A percentile compares a stretch with the other conserved stretches of the same genome.
Evolutionary conservation across 805 yeast species (phyloP).

Genomic region (Wickerhamomyces queroliae): DNA sequence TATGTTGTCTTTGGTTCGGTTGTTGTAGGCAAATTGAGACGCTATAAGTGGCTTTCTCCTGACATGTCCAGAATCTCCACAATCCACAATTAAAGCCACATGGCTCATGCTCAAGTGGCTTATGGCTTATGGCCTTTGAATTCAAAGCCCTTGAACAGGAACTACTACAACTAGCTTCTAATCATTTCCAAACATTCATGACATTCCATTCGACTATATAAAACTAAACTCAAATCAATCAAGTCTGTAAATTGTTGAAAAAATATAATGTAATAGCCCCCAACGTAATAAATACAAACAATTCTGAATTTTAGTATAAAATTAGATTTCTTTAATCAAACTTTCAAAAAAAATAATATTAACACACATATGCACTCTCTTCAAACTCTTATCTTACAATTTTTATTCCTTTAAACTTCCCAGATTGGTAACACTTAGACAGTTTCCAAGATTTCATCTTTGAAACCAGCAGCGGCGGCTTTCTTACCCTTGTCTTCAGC

Average conservation of each 20-base stretch:
- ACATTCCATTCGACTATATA: not conserved
- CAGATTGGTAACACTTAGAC: no score
- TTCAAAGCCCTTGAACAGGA: no score
- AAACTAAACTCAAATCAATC: not conserved
- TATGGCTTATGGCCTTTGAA: not conserved
- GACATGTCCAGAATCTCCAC: not conserved
- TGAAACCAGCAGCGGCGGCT: conserved; percentile 81
- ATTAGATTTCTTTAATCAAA: no score
- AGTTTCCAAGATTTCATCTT: conserved; percentile 96
- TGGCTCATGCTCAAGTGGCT: no score
- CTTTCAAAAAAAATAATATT: not conserved
- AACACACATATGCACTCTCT: not conserved
- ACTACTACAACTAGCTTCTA: no score
- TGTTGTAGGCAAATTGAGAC: no score
- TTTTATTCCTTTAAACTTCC: conserved; percentile 12
- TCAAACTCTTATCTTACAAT: conserved; percentile 4
- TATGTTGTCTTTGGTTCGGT: no score
- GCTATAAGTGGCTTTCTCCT: no score
- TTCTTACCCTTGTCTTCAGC: conserved; percentile 97
- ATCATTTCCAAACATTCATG: not conserved
- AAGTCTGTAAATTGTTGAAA: not conserved
- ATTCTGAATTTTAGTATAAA: no score
- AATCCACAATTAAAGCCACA: no score
- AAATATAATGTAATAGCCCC: not conserved
- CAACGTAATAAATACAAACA: not conserved